phyloP scores from a whole-genome alignment of 371 early-diverging fungal genomes.

The Saksenaea vasiformis region DNA sequence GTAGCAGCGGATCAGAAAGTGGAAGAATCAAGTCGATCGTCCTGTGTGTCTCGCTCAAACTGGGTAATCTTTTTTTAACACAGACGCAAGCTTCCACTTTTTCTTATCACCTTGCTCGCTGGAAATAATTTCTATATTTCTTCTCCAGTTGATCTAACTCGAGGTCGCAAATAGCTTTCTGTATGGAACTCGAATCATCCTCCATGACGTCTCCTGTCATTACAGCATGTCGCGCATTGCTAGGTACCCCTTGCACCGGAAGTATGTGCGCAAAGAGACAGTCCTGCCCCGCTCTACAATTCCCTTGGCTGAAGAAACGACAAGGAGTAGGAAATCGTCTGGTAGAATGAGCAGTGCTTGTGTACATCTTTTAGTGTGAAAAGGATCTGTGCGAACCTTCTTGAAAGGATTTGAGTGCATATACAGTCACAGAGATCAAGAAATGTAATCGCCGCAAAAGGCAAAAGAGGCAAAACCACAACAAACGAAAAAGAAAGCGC shows the following conservation, averaged over 20 bases:
- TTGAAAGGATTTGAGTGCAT: too few relatives aligned
- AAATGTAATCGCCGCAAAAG: too few relatives aligned
- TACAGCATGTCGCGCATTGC: constrained; percentile 20
- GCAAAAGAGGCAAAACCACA: too few relatives aligned
- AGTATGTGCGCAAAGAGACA: constrained; percentile 50
- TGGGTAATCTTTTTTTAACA: neutral
- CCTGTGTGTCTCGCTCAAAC: constrained; percentile 16
- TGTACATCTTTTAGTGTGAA: constrained; percentile 9
- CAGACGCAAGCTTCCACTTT: neutral
- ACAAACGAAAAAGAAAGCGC: too few relatives aligned
- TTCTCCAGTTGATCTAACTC: constrained; percentile 45
- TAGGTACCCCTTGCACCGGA: constrained; percentile 35
- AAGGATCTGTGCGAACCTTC: neutral
- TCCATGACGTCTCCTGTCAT: constrained; percentile 17
- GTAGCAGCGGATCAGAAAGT: constrained; percentile 3
- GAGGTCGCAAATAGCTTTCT: constrained; percentile 40
- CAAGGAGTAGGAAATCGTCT: constrained; percentile 51
- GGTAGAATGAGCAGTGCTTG: constrained; percentile 25
- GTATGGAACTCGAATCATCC: constrained; percentile 33
- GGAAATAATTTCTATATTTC: constrained; percentile 25
- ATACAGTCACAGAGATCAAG: too few relatives aligned
- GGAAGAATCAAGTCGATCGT: constrained; percentile 27
- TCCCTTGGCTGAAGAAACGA: constrained; percentile 48
- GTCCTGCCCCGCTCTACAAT: constrained; percentile 49
- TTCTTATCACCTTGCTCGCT: constrained; percentile 24